Evolutionary conservation across 495 filamentous ascomycete genomes (phyloP).

Genomic region (Trichocladium antarcticum): DNA sequence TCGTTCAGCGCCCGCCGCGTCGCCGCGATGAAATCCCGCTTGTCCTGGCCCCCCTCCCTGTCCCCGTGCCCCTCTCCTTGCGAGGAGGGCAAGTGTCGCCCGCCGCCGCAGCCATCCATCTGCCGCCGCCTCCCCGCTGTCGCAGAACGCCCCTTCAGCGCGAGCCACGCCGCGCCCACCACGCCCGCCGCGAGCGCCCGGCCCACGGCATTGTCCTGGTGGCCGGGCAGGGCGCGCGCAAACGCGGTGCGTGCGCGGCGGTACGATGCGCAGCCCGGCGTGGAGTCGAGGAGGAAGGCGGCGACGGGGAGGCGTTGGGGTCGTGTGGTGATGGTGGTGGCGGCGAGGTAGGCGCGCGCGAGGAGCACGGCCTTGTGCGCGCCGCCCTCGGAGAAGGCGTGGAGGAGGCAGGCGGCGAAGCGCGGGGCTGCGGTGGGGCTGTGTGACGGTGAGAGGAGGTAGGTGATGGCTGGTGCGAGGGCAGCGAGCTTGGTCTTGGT

Average conservation of each 20-base stretch:
- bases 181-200: background rate
- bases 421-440: background rate
- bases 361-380: conserved; percentile 24
- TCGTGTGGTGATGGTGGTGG: background rate
- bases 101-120: no score
- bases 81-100: background rate
- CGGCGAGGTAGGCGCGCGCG: conserved; percentile 19
- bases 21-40: background rate
- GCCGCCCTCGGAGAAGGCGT: conserved; percentile 39
- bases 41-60: no score
- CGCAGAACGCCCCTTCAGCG: no score
- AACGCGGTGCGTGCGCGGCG: background rate
- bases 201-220: no score
- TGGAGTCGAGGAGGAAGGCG: conserved; percentile 28
- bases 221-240: background rate
- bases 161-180: background rate
- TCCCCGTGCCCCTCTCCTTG: background rate
- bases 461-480: conserved; percentile 12
- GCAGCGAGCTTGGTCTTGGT: conserved; percentile 8
- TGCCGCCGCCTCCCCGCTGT: no score
- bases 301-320: conserved; percentile 14
- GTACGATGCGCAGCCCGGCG: conserved; percentile 20
- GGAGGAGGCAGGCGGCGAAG: conserved; percentile 24
- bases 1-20: conserved; percentile 22
- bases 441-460: conserved; percentile 2